phyloP scores from a whole-genome alignment of 2,329 filamentous ascomycete species.

The Plectosphaerella plurivora region DNA sequence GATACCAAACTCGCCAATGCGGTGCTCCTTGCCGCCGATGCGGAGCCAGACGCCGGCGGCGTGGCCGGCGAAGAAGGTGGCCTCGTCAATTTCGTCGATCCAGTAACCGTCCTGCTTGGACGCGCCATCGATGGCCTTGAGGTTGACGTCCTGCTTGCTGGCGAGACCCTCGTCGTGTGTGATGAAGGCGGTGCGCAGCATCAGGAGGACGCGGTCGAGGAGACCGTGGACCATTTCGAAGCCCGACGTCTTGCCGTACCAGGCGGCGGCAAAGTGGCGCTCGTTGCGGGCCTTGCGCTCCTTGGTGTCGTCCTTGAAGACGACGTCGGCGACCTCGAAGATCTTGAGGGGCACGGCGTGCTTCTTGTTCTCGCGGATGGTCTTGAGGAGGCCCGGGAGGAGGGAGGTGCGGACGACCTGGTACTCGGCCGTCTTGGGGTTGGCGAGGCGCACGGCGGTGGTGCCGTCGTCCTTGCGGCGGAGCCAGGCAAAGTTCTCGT shows the following conservation, averaged over 20 bases:
- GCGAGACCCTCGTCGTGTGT: slow-evolving; percentile 66
- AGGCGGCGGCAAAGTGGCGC: slow-evolving; percentile 92
- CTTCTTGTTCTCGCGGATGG: slow-evolving; percentile 87
- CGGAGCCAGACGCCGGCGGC: slow-evolving; percentile 80
- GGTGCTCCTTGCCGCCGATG: slow-evolving; percentile 65
- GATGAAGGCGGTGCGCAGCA: slow-evolving; percentile 82
- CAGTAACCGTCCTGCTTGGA: slow-evolving; percentile 74
- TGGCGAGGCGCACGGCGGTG: slow-evolving; percentile 79
- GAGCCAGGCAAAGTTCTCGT: slow-evolving; percentile 96
- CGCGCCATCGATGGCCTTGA: slow-evolving; percentile 48
- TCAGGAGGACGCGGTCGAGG: slow-evolving; percentile 84
- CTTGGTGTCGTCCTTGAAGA: slow-evolving; percentile 75
- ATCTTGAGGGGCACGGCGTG: slow-evolving; percentile 87
- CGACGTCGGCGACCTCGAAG: slow-evolving; percentile 87
- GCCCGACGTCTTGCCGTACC: slow-evolving; percentile 88
- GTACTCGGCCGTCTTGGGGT: slow-evolving; percentile 91
- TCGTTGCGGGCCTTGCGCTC: slow-evolving; percentile 92
- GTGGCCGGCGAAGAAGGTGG: slow-evolving; percentile 88
- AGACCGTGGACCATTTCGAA: slow-evolving; percentile 96
- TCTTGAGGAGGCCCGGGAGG: slow-evolving; percentile 86
- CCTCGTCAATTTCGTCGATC: slow-evolving; percentile 88
- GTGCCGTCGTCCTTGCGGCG: slow-evolving; percentile 85
- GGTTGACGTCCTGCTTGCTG: slow-evolving; percentile 43
- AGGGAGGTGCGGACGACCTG: slow-evolving; percentile 87
- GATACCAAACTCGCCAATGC: slow-evolving; percentile 89